Percentiles rank a stretch among this genome's conserved stretches.
phyloP scores from a whole-genome alignment of 106 monocot species.

The Amphibolis antarctica region DNA sequence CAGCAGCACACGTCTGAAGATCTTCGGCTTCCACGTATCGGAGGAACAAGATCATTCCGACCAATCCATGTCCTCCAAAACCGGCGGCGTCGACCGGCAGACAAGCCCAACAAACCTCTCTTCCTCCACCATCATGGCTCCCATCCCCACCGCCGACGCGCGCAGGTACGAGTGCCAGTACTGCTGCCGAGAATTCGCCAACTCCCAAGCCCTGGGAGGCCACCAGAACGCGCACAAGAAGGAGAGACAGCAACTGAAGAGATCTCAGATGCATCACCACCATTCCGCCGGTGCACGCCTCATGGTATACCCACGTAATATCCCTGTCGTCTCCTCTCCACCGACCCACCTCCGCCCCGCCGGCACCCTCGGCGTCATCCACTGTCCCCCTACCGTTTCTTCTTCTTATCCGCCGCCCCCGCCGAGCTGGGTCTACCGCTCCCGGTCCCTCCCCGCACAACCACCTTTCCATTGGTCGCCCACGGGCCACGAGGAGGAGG shows the following conservation, averaged over 20 bases:
- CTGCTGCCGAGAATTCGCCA: conserved; percentile 60
- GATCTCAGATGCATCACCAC: conserved; percentile 34
- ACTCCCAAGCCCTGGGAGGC: conserved; percentile 64
- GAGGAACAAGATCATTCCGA: not conserved
- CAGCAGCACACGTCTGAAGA: conserved; percentile 30
- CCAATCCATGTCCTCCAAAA: conserved; percentile 16
- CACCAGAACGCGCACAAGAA: conserved; percentile 86
- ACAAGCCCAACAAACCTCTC: not conserved
- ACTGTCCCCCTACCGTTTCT: too few species aligned
- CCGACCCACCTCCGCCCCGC: conserved; percentile 14
- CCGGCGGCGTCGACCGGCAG: conserved; percentile 6
- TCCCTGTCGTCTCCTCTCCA: conserved; percentile 28
- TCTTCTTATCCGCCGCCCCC: not conserved
- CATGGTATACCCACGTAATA: conserved; percentile 26
- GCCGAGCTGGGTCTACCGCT: too few species aligned
- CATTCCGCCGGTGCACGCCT: conserved; percentile 6
- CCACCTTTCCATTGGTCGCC: too few species aligned
- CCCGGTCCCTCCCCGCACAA: too few species aligned
- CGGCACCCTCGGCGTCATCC: not conserved
- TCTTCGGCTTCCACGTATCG: conserved; percentile 45
- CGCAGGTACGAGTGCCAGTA: conserved; percentile 67
- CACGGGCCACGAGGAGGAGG: too few species aligned
- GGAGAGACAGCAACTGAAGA: conserved; percentile 54
- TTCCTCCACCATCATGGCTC: not conserved
- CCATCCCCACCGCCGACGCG: conserved; percentile 14